Evolutionary conservation across 768 basidiomycete species (phyloP).

Genomic region (Cantharellus anzutake): DNA sequence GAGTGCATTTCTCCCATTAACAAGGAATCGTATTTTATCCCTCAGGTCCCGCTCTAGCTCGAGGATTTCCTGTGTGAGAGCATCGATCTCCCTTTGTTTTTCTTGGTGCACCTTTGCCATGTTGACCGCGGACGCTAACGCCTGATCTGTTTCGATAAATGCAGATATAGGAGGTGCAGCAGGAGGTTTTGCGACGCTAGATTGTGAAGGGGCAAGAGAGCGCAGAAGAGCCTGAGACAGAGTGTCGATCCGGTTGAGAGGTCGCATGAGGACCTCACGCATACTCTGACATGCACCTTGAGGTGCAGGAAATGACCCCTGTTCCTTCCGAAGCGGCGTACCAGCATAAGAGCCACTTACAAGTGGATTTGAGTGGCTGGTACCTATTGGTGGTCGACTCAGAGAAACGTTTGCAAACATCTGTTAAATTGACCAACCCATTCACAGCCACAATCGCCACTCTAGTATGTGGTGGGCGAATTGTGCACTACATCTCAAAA

Average conservation of each 20-base stretch:
- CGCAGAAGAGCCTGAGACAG: constrained; percentile 53
- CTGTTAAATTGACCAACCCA: too few species aligned
- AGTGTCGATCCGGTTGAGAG: constrained; percentile 3
- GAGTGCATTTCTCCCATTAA: constrained; percentile 45
- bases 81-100: constrained; percentile 55
- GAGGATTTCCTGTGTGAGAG: constrained; percentile 49
- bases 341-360: too few species aligned
- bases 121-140: constrained; percentile 45
- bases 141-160: constrained; percentile 42
- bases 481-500: too few species aligned
- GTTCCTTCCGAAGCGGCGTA: too few species aligned
- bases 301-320: too few species aligned
- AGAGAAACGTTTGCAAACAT: too few species aligned
- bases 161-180: constrained; percentile 30
- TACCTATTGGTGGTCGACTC: too few species aligned
- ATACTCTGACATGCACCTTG: not conserved
- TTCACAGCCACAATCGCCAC: too few species aligned
- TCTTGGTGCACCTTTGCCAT: constrained; percentile 53
- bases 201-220: constrained; percentile 43
- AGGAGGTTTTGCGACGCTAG: constrained; percentile 41
- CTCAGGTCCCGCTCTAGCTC: constrained; percentile 50
- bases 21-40: constrained; percentile 43
- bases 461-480: too few species aligned
- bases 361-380: too few species aligned
- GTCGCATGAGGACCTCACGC: constrained; percentile 3